Base-by-base conservation (phyloP, 768 basidiomycete genomes). In the Rhodotorula paludigena region DNA sequence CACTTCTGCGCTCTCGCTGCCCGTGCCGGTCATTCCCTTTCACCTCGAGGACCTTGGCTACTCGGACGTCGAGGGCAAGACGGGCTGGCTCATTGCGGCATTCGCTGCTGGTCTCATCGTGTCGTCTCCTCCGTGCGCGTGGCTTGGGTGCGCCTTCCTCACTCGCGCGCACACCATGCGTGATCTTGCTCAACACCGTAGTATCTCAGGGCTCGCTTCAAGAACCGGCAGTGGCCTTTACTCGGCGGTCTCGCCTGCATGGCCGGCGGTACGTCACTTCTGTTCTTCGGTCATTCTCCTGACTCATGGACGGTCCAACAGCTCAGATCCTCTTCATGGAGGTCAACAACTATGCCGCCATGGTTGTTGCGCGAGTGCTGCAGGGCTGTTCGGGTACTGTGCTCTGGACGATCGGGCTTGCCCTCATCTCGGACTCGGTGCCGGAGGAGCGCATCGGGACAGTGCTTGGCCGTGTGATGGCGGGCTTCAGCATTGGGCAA, bases 11-110 rank as follows among this genome's bases (percentile, higher is more conserved):
- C 66, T 66, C 41, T 48, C 62, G 9, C 57, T 67, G 49, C 33
- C 48, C 14, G 72, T 69, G 6, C 74, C 74, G 36, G 68, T 74
- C 47, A 63, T 74, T 21, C 75, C 75, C 23, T 76, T 73, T 41
- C 66, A 72, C 4, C 66, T 74, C 5, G 42, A 60, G 23, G 62
- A 47, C 8, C 57, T 76, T 15, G 75, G 75, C 30, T 74, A 74
- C 64, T 36, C 28, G 25, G 21, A 38, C 15, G 47, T 76, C 9
- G 62, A 63, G 9, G 56, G 68, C 12, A 59, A 68, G 51, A 76
- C 75, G 0, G 74, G 72, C 0, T 76, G 71, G 72, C 63, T 76
- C 16, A 71, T 76, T 23, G 69, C 66, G 11, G 67, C 73, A 0
- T 75, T 74, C 55, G 72, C 65, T 0, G 72, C 55, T 5, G 74